Evolutionary conservation across 495 filamentous ascomycete genomes (phyloP).

Genomic region (Neurospora sp.): DNA sequence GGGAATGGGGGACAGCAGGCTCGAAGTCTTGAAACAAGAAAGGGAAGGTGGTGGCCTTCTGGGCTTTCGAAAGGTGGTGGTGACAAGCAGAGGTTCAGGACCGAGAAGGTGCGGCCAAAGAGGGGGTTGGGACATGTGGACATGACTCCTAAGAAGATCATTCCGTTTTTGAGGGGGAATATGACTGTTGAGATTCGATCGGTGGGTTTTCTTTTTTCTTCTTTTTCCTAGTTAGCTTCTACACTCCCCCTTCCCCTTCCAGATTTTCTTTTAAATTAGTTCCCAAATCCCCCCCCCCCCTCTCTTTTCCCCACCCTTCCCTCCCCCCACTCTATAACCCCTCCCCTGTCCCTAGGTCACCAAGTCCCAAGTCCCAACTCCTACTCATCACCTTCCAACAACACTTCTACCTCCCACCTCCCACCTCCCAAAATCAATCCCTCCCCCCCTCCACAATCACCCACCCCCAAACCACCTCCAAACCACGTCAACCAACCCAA

Average conservation of each 20-base stretch:
- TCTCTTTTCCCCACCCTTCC: too few species aligned
- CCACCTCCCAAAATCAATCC: too few species aligned
- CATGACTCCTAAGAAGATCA: background rate
- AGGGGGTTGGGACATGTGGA: background rate
- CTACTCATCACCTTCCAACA: too few species aligned
- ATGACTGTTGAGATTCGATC: constrained; percentile 9
- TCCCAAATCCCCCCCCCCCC: too few species aligned
- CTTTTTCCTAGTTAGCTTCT: too few species aligned
- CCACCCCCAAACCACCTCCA: background rate
- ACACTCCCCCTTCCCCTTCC: too few species aligned
- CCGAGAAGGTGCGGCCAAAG: background rate
- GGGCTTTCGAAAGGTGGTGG: background rate
- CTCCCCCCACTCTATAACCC: too few species aligned
- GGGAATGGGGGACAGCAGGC: background rate
- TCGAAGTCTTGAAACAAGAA: background rate
- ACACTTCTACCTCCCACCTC: too few species aligned
- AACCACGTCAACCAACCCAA: background rate
- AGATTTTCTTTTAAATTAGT: too few species aligned
- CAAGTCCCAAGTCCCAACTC: too few species aligned
- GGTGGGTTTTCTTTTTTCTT: constrained; percentile 2
- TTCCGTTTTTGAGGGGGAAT: constrained; percentile 10
- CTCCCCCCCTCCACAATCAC: background rate
- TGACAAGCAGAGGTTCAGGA: background rate
- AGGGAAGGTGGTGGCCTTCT: background rate
- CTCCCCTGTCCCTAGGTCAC: too few species aligned